A percentile compares a stretch with the other conserved stretches of the same genome.
Evolutionary conservation across 129 eudicot species (phyloP).

Genomic region (Flaveria bidentis): DNA sequence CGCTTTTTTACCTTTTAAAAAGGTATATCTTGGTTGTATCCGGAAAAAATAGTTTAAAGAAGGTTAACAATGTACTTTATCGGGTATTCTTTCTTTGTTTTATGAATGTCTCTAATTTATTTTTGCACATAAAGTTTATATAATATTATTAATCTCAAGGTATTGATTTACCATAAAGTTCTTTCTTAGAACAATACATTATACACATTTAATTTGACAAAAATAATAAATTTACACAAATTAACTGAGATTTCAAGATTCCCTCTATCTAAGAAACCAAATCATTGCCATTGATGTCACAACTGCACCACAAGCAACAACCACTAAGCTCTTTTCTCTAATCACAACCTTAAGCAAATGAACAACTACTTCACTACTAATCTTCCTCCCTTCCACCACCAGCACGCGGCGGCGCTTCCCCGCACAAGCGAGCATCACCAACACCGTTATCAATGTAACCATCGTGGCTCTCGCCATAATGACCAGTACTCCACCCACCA

Average conservation of each 20-base stretch:
- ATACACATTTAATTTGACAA: not conserved
- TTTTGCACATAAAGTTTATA: too few relatives aligned
- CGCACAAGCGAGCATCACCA: constrained; percentile 67
- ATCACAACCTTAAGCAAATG: constrained; percentile 48
- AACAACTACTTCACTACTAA: constrained; percentile 60
- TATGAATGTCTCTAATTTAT: not conserved
- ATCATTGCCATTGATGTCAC: constrained; percentile 48
- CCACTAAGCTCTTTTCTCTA: constrained; percentile 46
- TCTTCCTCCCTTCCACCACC: constrained; percentile 66
- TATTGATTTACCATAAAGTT: too few relatives aligned
- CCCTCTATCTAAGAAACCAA: constrained; percentile 25
- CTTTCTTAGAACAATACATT: not conserved
- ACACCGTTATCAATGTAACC: constrained; percentile 78
- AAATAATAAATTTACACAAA: not conserved
- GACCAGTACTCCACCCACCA: constrained; percentile 37
- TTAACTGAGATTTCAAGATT: not conserved
- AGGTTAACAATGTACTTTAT: not conserved
- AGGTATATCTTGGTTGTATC: not conserved
- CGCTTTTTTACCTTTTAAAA: too few relatives aligned
- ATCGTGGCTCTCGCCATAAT: constrained; percentile 67
- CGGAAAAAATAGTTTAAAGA: too few relatives aligned
- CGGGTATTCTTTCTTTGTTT: not conserved
- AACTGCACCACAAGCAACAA: constrained; percentile 54
- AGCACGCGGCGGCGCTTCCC: constrained; percentile 79
- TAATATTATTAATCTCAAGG: too few relatives aligned